Conservation (phyloP, 345 rosid genomes). For the Aethionema arabicum region DNA sequence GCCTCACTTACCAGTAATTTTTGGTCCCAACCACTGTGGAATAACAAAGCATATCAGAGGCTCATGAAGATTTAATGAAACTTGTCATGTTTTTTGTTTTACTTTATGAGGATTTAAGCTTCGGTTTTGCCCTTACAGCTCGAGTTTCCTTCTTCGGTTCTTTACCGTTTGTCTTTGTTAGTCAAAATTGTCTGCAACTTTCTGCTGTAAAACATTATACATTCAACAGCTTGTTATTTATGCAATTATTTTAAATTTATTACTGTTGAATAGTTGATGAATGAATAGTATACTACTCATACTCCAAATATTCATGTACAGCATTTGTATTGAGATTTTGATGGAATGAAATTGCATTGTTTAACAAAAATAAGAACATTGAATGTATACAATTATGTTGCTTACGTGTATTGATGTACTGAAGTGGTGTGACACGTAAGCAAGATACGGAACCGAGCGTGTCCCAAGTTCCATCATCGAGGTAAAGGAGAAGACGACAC, state of each 20-base stretch:
- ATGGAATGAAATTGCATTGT: not conserved
- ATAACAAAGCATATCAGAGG: slow-evolving; percentile 22
- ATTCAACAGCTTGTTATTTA: slow-evolving; percentile 7
- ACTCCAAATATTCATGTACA: not conserved
- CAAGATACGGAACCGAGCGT: slow-evolving; percentile 3
- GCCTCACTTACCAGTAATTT: not conserved
- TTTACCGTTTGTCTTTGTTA: slow-evolving; percentile 18
- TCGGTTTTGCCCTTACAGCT: slow-evolving; percentile 26
- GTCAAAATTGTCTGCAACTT: not conserved
- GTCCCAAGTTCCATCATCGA: not conserved
- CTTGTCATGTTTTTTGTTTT: slow-evolving; percentile 24
- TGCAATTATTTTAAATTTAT: not conserved
- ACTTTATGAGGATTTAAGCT: slow-evolving; percentile 20
- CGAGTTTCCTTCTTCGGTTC: slow-evolving; percentile 9
- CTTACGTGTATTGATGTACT: too few species aligned
- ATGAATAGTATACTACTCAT: not conserved
- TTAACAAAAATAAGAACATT: too few species aligned
- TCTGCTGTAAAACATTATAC: slow-evolving; percentile 18
- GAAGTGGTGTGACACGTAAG: too few species aligned
- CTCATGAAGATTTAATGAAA: slow-evolving; percentile 7
- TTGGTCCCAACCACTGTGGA: slow-evolving; percentile 24
- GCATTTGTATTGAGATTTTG: not conserved
- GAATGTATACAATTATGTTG: too few species aligned
- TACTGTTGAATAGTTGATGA: not conserved
- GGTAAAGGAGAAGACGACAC: not conserved